Evolutionary conservation across 768 basidiomycete species (phyloP), one percentile per base, ranked within the genome.

Genomic region (Naematelia aurantialba): DNA sequence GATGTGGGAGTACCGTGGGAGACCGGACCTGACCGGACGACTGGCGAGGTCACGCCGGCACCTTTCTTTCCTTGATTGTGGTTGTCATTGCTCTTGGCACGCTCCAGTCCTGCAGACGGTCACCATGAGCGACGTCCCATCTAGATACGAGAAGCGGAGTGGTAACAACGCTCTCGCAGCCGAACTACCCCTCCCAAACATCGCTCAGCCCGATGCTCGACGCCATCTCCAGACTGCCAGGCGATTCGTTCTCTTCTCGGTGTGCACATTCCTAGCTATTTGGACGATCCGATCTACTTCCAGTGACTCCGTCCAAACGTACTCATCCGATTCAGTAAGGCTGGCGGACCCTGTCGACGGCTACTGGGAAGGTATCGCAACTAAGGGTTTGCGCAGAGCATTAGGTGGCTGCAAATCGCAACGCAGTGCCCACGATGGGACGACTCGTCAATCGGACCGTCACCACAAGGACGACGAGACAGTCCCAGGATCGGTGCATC

Each of bases 331-430:
- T 31, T 22, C 34, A 17, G 21, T 31, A 11, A 39, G 29, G 22
- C 47, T 10, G 21, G 21, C 39, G 14, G 27, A 51, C 29, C 24
- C 22, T 12, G 55, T 62, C 17, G 45, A 39, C 3, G 55, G 55
- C 10, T 66, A 66, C 34, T 60, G 47, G 34, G 34, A 24, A n/a
- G 59, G 50, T 31, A 47, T 67, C 34, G 52, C 60, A 19, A 52
- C 56, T 10, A 61, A 61, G 25, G 66, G 66, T 3, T 47, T 67
- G 59, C 45, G 45, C 4, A 53, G 34, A 30, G 50, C 59, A 11
- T 19, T 63, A 17, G 24, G 26, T 19, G 19, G 5, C 5, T 24
- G 30, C 52, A 24, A 44, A 30, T 1, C 24, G 54, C 50, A 52
- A 12, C 8, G 34, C 34, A 39, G 17, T 8, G 17, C 17, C 34